A percentile compares a stretch with the other conserved stretches of the same genome.
Evolutionary conservation across 352 stramenopile genomes (phyloP).

Genomic region (Globisporangium heterothallicum): DNA sequence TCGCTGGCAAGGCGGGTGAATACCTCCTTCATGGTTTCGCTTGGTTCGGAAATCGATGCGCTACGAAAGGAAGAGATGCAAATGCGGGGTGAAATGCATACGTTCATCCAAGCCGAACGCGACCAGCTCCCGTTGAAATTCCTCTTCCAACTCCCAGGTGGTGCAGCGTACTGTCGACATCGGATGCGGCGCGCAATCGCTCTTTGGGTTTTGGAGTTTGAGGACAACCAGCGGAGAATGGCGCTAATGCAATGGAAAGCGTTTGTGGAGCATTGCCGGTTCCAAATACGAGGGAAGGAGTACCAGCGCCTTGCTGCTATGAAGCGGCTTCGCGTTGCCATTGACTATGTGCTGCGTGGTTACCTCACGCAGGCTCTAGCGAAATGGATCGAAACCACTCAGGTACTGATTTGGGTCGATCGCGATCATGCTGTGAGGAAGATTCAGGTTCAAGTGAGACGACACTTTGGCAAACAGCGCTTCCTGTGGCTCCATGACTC

Average conservation of each 20-base stretch:
- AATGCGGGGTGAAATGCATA: conserved; percentile 34
- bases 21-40: conserved; percentile 39
- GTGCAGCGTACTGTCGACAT: conserved; percentile 64
- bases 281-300: conserved; percentile 40
- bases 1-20: conserved; percentile 40
- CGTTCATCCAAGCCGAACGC: conserved; percentile 49
- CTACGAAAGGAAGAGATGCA: conserved; percentile 33
- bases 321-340: conserved; percentile 54
- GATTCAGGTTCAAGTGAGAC: conserved; percentile 52
- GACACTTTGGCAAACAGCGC: conserved; percentile 25
- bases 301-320: conserved; percentile 59
- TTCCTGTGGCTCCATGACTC: conserved; percentile 42
- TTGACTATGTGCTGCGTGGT: conserved; percentile 61
- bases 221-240: conserved; percentile 68
- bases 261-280: conserved; percentile 57
- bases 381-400: conserved; percentile 51
- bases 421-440: conserved; percentile 41
- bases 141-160: conserved; percentile 73
- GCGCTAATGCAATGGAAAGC: conserved; percentile 80
- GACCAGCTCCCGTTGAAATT: conserved; percentile 72
- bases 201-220: conserved; percentile 68
- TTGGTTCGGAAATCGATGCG: conserved; percentile 34
- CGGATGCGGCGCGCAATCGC: conserved; percentile 65
- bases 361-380: conserved; percentile 55
- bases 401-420: conserved; percentile 50